Percentiles rank a stretch among this genome's conserved stretches.
phyloP scores from a whole-genome alignment of 1,139 yeast species.

The Sugiyamaella sp. region DNA sequence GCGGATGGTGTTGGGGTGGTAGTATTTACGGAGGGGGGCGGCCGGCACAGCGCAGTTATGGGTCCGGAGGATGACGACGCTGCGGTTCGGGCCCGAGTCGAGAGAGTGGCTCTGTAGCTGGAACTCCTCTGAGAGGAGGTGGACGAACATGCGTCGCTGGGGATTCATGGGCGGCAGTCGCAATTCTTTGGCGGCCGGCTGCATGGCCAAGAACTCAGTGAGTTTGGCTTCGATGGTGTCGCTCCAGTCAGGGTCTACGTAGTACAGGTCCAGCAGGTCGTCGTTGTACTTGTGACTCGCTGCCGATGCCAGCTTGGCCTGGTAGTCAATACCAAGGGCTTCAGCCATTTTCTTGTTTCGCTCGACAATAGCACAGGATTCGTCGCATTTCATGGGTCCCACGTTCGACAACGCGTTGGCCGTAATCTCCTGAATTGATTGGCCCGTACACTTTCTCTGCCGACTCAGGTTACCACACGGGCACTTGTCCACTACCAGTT shows the following conservation, averaged over 20 bases:
- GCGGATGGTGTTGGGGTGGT: slow-evolving; percentile 12
- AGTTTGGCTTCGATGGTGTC: slow-evolving; percentile 58
- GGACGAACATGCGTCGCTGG: slow-evolving; percentile 72
- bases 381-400: slow-evolving; percentile 59
- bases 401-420: slow-evolving; percentile 7
- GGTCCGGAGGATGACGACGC: slow-evolving; percentile 55
- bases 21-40: slow-evolving; percentile 27
- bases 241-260: slow-evolving; percentile 39
- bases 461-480: slow-evolving; percentile 61
- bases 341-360: slow-evolving; percentile 65
- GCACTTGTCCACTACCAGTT: slow-evolving; percentile 56
- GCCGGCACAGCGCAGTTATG: slow-evolving; percentile 27
- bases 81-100: slow-evolving; percentile 78
- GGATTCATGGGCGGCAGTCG: slow-evolving; percentile 75
- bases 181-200: slow-evolving; percentile 44
- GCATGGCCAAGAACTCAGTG: slow-evolving; percentile 50
- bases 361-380: slow-evolving; percentile 62
- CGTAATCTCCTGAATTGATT: slow-evolving; percentile 4
- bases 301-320: slow-evolving; percentile 31
- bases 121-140: slow-evolving; percentile 63
- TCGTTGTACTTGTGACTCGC: slow-evolving; percentile 33
- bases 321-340: slow-evolving; percentile 54
- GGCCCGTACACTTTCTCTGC: slow-evolving; percentile 30
- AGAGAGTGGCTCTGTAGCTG: slow-evolving; percentile 70
- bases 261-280: slow-evolving; percentile 36